Evolutionary conservation across 2,329 filamentous ascomycete genomes (phyloP), one percentile per base, ranked within the genome.

Genomic region (Beauveria brongniartii): DNA sequence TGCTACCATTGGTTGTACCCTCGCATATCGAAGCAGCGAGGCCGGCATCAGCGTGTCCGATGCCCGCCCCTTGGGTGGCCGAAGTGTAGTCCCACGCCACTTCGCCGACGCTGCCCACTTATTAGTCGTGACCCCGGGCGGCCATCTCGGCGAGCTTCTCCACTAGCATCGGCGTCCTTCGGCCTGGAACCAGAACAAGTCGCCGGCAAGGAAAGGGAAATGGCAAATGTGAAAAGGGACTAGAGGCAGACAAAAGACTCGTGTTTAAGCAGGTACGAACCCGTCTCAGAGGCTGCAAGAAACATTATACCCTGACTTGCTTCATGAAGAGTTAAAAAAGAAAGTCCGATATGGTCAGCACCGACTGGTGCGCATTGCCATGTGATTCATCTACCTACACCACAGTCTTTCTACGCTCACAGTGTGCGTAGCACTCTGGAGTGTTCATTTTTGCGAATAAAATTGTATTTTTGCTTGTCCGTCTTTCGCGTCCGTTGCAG

Each of bases 391-490:
- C 46, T 43, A 43, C 30, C 34, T 51, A 43, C 55, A 50, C 26
- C 34, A 37, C 34, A 3, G 26, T 8, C 48, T 20, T 37, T 18
- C 46, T 44, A 28, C 30, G 26, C 46, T 22, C 20, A 2, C 16
- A 41, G 12, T 58, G 34, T 46, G 28, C 18, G 2, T 40, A 5
- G 48, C 28, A n/a, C 12, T 2, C 12, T 41, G 7, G 30, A 58
- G 47, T 26, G 9, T 18, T 7, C 20, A 22, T 7, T 59, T 52
- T 26, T 7, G 12, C 14, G 5, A 57, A 52, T 44, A 16, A 52
- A 37, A 46, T 37, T 46, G 26, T 52, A 53, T 59, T 46, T 59
- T 59, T 14, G 48, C 48, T 59, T 59, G 56, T 59, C 56, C 56
- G 44, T 47, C 24, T 59, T 44, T 59, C 26, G n/a, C 48, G 47